These are phyloP conservation scores for Thraustochytrium striatum DNA, from an alignment of 352 stramenopile species.

Conservation along the genomic window DNA sequence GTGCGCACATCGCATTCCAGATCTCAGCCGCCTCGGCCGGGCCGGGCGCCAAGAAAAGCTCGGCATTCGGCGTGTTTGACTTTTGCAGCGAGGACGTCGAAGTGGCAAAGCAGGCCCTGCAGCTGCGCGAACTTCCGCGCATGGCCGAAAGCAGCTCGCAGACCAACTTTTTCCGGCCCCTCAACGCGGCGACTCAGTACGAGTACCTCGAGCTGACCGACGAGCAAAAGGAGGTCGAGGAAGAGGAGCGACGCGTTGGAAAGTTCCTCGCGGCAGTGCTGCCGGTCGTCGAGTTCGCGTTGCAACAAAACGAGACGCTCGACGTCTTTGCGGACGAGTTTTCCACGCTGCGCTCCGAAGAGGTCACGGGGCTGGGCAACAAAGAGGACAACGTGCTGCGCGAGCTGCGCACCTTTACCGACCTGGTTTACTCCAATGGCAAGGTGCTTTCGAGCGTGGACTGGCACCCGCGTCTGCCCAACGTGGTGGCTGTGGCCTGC, in stretches of 20 bases:
- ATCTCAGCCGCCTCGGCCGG: background rate
- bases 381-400: slow-evolving; percentile 75
- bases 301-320: slow-evolving; percentile 66
- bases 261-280: slow-evolving; percentile 47
- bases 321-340: slow-evolving; percentile 61
- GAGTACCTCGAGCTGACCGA: slow-evolving; percentile 13
- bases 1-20: no score
- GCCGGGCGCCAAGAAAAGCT: background rate
- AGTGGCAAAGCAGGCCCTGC: no score
- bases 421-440: slow-evolving; percentile 87
- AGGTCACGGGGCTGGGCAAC: slow-evolving; percentile 37
- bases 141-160: slow-evolving; percentile 37
- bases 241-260: slow-evolving; percentile 26
- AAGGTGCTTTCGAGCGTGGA: slow-evolving; percentile 78
- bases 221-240: background rate
- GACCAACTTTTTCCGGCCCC: slow-evolving; percentile 51
- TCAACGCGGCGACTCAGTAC: slow-evolving; percentile 54
- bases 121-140: slow-evolving; percentile 3
- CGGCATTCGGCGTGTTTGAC: slow-evolving; percentile 18
- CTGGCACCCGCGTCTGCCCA: slow-evolving; percentile 80
- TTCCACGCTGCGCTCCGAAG: slow-evolving; percentile 33
- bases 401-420: slow-evolving; percentile 83
- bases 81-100: slow-evolving; percentile 38
- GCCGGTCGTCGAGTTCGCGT: slow-evolving; percentile 55
- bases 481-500: slow-evolving; percentile 75